Evolutionary conservation across 2,329 filamentous ascomycete genomes (phyloP).

Genomic region (Hymenoscyphus scutula): DNA sequence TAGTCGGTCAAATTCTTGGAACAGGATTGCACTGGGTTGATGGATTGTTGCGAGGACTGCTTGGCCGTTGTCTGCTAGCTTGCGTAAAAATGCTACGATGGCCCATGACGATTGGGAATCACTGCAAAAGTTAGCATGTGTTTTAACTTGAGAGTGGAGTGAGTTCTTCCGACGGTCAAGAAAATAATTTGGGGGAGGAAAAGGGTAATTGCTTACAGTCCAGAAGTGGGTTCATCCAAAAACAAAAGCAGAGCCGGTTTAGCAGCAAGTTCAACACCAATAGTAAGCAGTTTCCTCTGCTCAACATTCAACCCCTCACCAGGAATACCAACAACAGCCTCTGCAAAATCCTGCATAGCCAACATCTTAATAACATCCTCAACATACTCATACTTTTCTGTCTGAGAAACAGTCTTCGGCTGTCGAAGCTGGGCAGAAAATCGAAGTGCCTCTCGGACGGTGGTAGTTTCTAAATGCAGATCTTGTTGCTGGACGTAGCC

Average conservation of each 20-base stretch:
- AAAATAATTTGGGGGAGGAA: no score
- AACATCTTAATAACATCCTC: conserved; percentile 89
- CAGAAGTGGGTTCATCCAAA: conserved; percentile 92
- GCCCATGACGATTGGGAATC: conserved; percentile 94
- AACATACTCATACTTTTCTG: conserved; percentile 84
- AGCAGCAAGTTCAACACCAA: conserved; percentile 92
- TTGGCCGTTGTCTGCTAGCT: conserved; percentile 83
- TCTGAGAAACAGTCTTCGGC: conserved; percentile 65
- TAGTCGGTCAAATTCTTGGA: conserved; percentile 83
- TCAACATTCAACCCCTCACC: conserved; percentile 80
- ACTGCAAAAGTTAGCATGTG: no score
- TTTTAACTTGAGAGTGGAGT: no score
- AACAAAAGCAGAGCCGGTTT: conserved; percentile 89
- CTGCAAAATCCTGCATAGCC: conserved; percentile 87
- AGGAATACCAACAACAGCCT: conserved; percentile 87
- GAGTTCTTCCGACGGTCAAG: no score
- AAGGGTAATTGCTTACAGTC: conserved; percentile 48
- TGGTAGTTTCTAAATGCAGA: conserved; percentile 79
- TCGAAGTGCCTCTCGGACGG: conserved; percentile 78
- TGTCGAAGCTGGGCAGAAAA: conserved; percentile 88
- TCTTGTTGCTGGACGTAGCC: conserved; percentile 95
- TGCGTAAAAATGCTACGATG: conserved; percentile 83
- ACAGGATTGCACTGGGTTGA: conserved; percentile 89
- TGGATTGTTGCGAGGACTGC: conserved; percentile 95
- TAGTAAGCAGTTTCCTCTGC: conserved; percentile 76